Percentiles rank a stretch among this genome's conserved stretches.
Conservation (phyloP, 1,139 yeast species). For the Lodderomyces metapsilosis region DNA sequence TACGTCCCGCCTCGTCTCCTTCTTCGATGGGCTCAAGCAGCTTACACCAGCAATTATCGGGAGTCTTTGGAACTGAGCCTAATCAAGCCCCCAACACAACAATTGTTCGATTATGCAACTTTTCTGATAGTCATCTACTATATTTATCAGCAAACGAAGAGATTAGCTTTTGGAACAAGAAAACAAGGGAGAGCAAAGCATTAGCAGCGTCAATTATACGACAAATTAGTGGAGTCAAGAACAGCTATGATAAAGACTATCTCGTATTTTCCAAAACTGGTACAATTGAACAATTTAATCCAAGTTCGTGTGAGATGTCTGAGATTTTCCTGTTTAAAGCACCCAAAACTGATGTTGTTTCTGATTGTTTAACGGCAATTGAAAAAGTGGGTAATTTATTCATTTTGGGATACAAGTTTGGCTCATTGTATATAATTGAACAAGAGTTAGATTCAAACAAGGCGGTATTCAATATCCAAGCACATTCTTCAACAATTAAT, state of each 20-base stretch:
- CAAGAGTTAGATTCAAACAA: conserved; percentile 1
- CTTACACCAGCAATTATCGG: conserved; percentile 3
- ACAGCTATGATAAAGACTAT: conserved; percentile 24
- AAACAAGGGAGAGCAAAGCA: conserved; percentile 2
- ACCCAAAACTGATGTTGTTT: conserved; percentile 26
- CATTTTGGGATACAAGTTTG: conserved; percentile 49
- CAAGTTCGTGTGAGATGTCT: conserved; percentile 13
- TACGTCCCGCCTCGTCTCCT: not conserved
- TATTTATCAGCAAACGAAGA: conserved; percentile 33
- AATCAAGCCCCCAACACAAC: conserved; percentile 1
- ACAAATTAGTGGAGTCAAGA: conserved; percentile 37
- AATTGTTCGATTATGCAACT: conserved; percentile 14
- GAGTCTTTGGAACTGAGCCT: conserved; percentile 10
- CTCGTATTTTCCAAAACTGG: conserved; percentile 46
- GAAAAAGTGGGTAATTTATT: conserved; percentile 23
- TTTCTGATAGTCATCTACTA: conserved; percentile 21
- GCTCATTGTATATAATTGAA: conserved; percentile 31
- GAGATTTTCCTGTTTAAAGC: conserved; percentile 19
- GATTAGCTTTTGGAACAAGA: conserved; percentile 23
- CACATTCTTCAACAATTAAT: conserved; percentile 51
- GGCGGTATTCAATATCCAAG: conserved; percentile 24
- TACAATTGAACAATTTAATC: conserved; percentile 22
- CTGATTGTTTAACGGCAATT: conserved; percentile 28
- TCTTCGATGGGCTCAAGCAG: conserved; percentile 8
- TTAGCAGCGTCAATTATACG: conserved; percentile 36